Conservation (phyloP, 441 rosid genomes). For the Adansonia gregorii region DNA sequence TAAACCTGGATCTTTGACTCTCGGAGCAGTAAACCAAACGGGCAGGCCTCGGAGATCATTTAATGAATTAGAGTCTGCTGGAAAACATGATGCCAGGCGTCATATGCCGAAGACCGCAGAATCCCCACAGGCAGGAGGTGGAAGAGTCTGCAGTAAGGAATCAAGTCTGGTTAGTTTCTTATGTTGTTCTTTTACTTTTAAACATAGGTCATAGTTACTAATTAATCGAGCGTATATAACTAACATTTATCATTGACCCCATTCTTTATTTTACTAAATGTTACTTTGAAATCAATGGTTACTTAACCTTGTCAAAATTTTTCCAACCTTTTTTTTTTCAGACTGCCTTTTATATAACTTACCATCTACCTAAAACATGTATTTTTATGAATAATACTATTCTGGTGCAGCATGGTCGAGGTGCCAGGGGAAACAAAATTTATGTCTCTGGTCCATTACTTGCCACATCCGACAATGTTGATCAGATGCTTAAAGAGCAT, state of each 20-base stretch:
- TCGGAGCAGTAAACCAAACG: constrained; percentile 38
- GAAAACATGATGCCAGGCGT: constrained; percentile 37
- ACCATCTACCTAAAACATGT: neutral
- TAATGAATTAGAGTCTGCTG: constrained; percentile 37
- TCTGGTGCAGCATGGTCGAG: constrained; percentile 45
- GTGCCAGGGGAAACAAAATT: constrained; percentile 65
- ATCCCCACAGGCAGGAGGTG: constrained; percentile 39
- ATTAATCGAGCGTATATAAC: neutral
- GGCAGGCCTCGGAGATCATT: constrained; percentile 39
- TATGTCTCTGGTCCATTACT: constrained; percentile 78
- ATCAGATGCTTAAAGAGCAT: constrained; percentile 84
- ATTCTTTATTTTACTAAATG: neutral
- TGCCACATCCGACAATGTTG: constrained; percentile 63
- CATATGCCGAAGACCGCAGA: constrained; percentile 33
- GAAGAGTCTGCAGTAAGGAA: constrained; percentile 34
- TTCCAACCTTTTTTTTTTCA: neutral
- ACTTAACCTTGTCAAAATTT: neutral
- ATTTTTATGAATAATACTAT: constrained; percentile 21
- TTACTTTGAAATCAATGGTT: neutral
- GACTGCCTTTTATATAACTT: neutral
- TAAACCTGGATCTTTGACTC: constrained; percentile 37
- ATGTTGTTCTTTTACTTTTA: neutral
- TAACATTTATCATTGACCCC: neutral
- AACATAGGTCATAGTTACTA: neutral
- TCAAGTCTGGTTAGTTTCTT: constrained; percentile 43